Evolutionary conservation across 1,284 basidiomycete genomes (phyloP), one percentile per base, ranked within the genome.

Genomic region (Rhizoctonia solani): DNA sequence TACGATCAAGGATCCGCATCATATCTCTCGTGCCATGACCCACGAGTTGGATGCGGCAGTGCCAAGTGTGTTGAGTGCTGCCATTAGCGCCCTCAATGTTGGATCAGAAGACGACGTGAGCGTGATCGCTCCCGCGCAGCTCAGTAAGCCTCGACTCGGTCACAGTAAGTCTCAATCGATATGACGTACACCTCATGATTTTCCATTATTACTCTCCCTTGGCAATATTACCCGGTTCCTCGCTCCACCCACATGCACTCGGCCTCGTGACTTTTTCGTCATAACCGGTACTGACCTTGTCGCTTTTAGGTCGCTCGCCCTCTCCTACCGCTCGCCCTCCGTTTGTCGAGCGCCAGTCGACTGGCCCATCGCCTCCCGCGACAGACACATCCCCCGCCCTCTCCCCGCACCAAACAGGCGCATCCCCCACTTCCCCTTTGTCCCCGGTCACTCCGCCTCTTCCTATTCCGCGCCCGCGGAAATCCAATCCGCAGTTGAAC

Each of bases 71-170:
- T 54, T 69, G 23, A 59, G 42, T 21, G 41, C 63, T 9, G 68
- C 68, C 16, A 58, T 67, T 29, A 61, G 54, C 50, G 65, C 68
- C 30, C 55, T 69, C 19, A 59, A 66, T 32, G 27, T 55, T 8
- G 65, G 65, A 13, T 65, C 58, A 39, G 54, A 63, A 23, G 68
- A 69, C 25, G 68, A 69, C 13, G 65, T 69, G 42, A 69, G 68
- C 42, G 65, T 69, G 6, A 67, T 69, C 27, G 68, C 68, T 6
- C 68, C 63, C 4, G 65, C 63, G n/a, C 32, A 52, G 6, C n/a
- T 37, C 21, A 4, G 32, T 21, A 21, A 39, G 11, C 52, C 47
- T 4, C 58, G 47, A 11, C 29, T 61, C 16, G 46, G 44, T n/a
- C 42, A 47, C 19, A 63, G 58, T 63, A 27, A 63, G 58, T 63